These are phyloP conservation scores for Gynostemma pentaphyllum DNA, from an alignment of 306 rosid genomes.

Conservation along the genomic window DNA sequence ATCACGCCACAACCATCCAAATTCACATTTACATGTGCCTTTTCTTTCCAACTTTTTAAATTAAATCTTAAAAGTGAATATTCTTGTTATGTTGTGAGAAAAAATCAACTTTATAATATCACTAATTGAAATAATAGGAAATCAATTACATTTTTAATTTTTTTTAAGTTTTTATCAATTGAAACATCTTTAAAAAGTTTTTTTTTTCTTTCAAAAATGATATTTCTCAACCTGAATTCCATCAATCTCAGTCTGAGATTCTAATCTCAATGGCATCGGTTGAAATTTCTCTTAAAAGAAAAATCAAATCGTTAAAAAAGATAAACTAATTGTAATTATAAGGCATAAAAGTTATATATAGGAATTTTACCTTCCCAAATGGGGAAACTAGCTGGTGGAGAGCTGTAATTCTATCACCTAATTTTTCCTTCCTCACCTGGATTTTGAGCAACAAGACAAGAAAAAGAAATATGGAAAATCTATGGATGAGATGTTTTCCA, in stretches of 20 bases:
- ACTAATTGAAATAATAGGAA: background rate
- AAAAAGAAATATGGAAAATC: background rate
- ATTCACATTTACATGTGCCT: constrained; percentile 23
- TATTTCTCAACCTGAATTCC: no score
- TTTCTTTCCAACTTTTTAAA: background rate
- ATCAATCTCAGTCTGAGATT: no score
- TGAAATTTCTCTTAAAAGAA: no score
- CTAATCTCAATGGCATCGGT: no score
- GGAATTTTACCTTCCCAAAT: constrained; percentile 74
- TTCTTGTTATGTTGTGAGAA: background rate
- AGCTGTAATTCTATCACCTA: constrained; percentile 95
- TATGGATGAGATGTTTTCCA: background rate
- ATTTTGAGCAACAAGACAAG: constrained; percentile 5
- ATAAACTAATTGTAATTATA: background rate
- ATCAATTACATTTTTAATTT: no score
- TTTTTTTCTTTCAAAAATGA: no score
- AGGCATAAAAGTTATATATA: background rate
- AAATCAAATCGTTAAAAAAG: no score
- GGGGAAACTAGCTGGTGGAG: constrained; percentile 99
- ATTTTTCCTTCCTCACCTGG: constrained; percentile 98
- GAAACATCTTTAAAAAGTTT: no score
- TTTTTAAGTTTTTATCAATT: no score
- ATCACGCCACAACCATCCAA: constrained; percentile 36
- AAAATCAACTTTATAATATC: background rate
- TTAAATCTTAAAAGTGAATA: background rate